phyloP scores from a whole-genome alignment of 2,329 filamentous ascomycete species.

The Bisporella sp. region DNA sequence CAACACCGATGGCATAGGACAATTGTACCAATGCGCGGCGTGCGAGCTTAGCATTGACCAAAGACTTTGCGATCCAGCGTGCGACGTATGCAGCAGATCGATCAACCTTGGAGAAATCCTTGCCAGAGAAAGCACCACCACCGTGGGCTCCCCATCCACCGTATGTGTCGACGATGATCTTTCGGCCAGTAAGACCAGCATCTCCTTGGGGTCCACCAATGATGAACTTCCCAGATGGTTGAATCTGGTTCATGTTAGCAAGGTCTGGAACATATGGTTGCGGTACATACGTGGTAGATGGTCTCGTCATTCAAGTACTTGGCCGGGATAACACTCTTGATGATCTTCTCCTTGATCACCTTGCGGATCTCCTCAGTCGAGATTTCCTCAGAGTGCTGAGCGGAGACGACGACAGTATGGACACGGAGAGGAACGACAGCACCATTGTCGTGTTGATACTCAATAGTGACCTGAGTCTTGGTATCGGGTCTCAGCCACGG shows the following conservation, averaged over 20 bases:
- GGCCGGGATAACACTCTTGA: conserved; percentile 87
- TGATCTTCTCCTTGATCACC: conserved; percentile 95
- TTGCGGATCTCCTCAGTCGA: conserved; percentile 87
- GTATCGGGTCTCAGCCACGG: conserved; percentile 97
- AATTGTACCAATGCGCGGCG: conserved; percentile 95
- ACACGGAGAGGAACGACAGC: conserved; percentile 89
- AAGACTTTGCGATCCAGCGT: conserved; percentile 98
- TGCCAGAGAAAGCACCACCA: conserved; percentile 99
- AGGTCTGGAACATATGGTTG: not conserved
- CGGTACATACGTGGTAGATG: conserved; percentile 75
- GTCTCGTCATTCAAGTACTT: conserved; percentile 90
- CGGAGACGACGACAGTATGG: conserved; percentile 93
- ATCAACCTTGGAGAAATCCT: conserved; percentile 99
- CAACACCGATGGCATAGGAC: conserved; percentile 98
- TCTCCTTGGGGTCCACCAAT: conserved; percentile 99
- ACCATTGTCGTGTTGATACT: conserved; percentile 95
- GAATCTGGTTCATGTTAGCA: conserved; percentile 49
- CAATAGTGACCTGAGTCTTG: conserved; percentile 98
- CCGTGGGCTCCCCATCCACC: conserved; percentile 99
- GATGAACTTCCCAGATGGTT: conserved; percentile 97
- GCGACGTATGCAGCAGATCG: conserved; percentile 95
- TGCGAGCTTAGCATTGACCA: conserved; percentile 81
- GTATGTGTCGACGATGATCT: conserved; percentile 98
- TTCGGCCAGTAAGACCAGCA: conserved; percentile 94
- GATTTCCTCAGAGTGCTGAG: conserved; percentile 86